Evolutionary conservation across 108 stramenopile species (phyloP), one percentile per base, ranked within the genome.

Genomic region (Aurantiochytrium sp.): DNA sequence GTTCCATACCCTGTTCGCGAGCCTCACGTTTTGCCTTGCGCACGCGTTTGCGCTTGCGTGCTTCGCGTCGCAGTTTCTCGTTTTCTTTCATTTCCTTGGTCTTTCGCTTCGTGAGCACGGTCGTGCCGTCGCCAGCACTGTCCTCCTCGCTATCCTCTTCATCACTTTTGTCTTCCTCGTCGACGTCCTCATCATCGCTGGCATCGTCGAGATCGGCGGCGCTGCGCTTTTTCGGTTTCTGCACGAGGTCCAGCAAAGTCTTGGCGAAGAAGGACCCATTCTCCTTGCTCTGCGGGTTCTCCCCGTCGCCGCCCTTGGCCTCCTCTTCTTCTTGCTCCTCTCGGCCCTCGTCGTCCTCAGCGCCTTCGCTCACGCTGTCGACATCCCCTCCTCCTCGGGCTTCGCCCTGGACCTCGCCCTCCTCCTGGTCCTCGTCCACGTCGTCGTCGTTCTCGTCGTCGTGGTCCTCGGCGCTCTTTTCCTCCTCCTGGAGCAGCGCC

Each of bases 21-120:
- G 19, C 25, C 49, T 47, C 76, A 18, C 45, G 76, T 35, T 53
- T 83, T 43, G 76, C 76, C n/a, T 53, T 47, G 4, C 76, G 76
- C n/a, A 4, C 51, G 3, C 51, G 49, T 12, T 53, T 47, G 25
- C 76, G 45, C 12, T 47, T 23, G 49, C 76, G 76, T 35, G 45
- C 51, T 23, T 83, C 76, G 51, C 49, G 49, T 43, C 76, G 4
- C 45, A 53, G 49, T 35, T 83, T 83, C 51, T 83, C 76, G 49
- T 53, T 47, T 45, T 83, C 76, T 45, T 83, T 83, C 76, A 83
- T 83, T 45, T 83, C 76, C 76, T 83, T 83, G 45, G 76, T 83
- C 23, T 83, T 83, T 43, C 76, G 76, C 76, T 83, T 83, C 0
- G 76, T 53, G 43, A 83, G 28, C n/a, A 83, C 76, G 16, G 76